Conservation (phyloP, 1,284 basidiomycete genomes). For the Peniophora sp. region DNA sequence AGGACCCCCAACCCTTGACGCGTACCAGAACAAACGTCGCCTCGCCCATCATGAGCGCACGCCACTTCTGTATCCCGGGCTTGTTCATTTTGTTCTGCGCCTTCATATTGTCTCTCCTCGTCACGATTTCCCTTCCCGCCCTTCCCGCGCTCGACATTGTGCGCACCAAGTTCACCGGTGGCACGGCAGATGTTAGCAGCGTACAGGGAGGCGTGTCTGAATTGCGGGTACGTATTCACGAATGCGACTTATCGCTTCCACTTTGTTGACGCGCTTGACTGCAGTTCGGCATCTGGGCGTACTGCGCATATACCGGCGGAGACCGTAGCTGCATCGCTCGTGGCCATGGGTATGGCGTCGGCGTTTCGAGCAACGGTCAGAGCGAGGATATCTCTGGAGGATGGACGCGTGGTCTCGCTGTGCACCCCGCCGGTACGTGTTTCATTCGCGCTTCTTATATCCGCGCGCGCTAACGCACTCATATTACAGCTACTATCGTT, state of each 20-base stretch:
- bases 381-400: constrained; percentile 39
- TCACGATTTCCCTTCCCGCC: constrained; percentile 63
- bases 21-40: not conserved
- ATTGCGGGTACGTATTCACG: constrained; percentile 43
- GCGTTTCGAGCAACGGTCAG: constrained; percentile 26
- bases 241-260: not conserved
- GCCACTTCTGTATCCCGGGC: constrained; percentile 58
- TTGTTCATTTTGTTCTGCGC: constrained; percentile 54
- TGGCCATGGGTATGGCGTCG: constrained; percentile 47
- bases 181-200: constrained; percentile 19
- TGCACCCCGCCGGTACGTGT: constrained; percentile 63
- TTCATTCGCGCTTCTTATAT: constrained; percentile 1
- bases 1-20: no score
- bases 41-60: constrained; percentile 22
- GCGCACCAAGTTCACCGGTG: constrained; percentile 40
- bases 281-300: constrained; percentile 57
- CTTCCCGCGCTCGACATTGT: constrained; percentile 57
- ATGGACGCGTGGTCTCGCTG: constrained; percentile 67
- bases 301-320: constrained; percentile 43
- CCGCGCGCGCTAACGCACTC: not conserved
- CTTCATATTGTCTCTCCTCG: constrained; percentile 57
- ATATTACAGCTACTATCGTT: constrained; percentile 45
- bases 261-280: not conserved
- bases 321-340: constrained; percentile 36
- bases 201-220: constrained; percentile 28